Conservation (phyloP, 352 stramenopile species). For the Phytopythium sindhum region DNA sequence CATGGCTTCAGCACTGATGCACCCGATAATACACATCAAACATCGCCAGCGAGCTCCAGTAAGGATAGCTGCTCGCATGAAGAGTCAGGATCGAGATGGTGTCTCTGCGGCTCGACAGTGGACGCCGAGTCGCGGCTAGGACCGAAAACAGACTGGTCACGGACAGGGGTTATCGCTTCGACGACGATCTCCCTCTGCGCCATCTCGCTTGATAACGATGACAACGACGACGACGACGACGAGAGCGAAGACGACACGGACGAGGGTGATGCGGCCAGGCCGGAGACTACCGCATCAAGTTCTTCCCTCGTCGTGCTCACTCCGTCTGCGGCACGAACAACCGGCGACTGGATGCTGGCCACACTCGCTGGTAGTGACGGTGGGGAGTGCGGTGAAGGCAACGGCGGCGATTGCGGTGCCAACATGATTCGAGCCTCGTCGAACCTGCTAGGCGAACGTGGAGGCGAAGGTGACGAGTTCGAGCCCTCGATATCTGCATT, state of each 20-base stretch:
- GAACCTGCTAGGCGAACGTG: background rate
- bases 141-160: background rate
- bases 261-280: background rate
- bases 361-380: background rate
- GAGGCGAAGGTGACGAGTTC: background rate
- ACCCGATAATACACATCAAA: background rate
- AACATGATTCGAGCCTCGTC: background rate
- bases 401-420: background rate
- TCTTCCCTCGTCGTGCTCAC: background rate
- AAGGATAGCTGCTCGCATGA: conserved; percentile 38
- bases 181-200: background rate
- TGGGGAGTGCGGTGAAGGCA: background rate
- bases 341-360: background rate
- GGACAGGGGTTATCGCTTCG: background rate
- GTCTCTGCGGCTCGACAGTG: background rate
- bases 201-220: conserved; percentile 26
- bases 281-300: background rate
- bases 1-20: conserved; percentile 12
- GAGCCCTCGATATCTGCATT: background rate
- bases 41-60: conserved; percentile 38
- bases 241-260: conserved; percentile 19
- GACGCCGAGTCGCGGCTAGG: background rate
- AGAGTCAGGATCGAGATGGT: background rate
- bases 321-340: too few relatives aligned
- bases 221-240: conserved; percentile 12